These are phyloP conservation scores for Lagerstroemia speciosa DNA, from an alignment of 345 rosid genomes.

Conservation along the genomic window DNA sequence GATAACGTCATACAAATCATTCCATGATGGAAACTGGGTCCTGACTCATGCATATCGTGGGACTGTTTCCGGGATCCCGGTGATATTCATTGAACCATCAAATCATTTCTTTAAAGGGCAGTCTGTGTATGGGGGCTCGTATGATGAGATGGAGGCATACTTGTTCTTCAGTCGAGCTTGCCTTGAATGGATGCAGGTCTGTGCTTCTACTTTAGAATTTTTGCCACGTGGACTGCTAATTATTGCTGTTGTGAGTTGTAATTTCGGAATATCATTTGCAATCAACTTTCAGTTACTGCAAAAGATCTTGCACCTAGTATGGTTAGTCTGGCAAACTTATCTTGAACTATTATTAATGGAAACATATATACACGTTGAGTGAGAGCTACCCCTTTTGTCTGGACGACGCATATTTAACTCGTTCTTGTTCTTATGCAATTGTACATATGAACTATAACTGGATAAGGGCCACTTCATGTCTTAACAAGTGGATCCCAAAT, in stretches of 20 bases:
- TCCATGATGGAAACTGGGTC: constrained; percentile 45
- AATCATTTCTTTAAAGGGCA: constrained; percentile 45
- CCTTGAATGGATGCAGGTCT: constrained; percentile 61
- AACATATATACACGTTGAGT: background rate
- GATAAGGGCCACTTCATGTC: background rate
- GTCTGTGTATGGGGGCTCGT: constrained; percentile 44
- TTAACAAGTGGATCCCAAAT: background rate
- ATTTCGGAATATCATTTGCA: background rate
- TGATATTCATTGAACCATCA: constrained; percentile 42
- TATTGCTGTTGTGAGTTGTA: background rate
- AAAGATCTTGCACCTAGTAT: background rate
- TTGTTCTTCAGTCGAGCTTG: constrained; percentile 50
- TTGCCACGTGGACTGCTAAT: background rate
- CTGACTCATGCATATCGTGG: constrained; percentile 34
- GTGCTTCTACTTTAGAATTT: background rate
- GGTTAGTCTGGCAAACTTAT: background rate
- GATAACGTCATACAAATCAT: constrained; percentile 25
- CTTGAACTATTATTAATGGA: background rate
- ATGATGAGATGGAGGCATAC: constrained; percentile 49
- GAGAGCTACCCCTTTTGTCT: background rate
- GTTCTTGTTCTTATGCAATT: background rate
- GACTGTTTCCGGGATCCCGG: constrained; percentile 32
- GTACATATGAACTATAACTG: background rate
- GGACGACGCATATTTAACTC: background rate
- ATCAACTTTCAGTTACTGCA: background rate